Evolutionary conservation across 208 protist genomes (phyloP).

Genomic region (Trypanosoma vivax): DNA sequence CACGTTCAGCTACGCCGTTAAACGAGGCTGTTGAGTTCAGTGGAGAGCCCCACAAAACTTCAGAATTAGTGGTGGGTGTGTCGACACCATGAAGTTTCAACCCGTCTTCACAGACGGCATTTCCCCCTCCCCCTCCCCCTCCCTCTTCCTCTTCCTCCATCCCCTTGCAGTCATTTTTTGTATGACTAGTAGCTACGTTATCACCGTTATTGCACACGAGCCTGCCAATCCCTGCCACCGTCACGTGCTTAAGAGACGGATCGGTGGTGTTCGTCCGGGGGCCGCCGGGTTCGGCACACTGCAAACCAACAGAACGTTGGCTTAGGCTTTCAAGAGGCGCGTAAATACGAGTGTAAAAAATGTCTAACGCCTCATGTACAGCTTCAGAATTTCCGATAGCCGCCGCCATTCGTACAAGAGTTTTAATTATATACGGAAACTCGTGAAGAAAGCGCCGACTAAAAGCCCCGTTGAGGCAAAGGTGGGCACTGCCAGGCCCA

Average conservation of each 20-base stretch:
- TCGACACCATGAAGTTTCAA: too few species aligned
- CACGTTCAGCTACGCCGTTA: too few species aligned
- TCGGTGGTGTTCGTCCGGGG: background rate
- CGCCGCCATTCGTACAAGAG: slow-evolving; percentile 36
- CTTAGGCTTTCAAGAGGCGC: slow-evolving; percentile 50
- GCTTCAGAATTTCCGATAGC: slow-evolving; percentile 33
- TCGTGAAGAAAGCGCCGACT: slow-evolving; percentile 68
- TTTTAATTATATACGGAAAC: slow-evolving; percentile 68
- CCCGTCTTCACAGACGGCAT: too few species aligned
- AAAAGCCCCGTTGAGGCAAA: slow-evolving; percentile 61
- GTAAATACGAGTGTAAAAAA: slow-evolving; percentile 73
- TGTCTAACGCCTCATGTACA: slow-evolving; percentile 67
- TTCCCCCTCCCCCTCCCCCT: too few species aligned
- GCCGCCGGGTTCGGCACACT: background rate
- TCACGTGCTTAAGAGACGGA: background rate
- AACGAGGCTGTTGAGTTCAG: too few species aligned
- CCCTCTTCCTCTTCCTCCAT: too few species aligned
- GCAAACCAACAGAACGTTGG: slow-evolving; percentile 20
- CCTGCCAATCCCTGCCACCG: too few species aligned
- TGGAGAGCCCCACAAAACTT: too few species aligned
- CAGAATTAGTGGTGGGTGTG: too few species aligned
- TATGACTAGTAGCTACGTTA: too few species aligned
- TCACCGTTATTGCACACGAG: too few species aligned
- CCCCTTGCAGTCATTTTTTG: too few species aligned
- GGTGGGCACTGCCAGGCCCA: slow-evolving; percentile 7